Evolutionary conservation across 140 eudicot species (phyloP).

Genomic region (Erigeron philadelphicus): DNA sequence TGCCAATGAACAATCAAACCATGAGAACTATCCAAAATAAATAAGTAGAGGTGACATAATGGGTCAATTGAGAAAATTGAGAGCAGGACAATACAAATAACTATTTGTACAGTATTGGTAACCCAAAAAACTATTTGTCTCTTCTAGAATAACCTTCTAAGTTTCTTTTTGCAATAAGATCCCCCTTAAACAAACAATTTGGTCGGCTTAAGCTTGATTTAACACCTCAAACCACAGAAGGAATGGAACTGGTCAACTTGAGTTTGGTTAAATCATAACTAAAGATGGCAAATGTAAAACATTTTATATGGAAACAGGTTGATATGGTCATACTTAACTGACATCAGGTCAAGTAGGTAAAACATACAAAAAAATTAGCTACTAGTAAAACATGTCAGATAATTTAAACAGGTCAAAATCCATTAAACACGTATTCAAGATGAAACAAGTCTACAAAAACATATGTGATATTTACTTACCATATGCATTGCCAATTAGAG

Average conservation of each 20-base stretch:
- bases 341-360: not conserved
- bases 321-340: not conserved
- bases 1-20: constrained; percentile 30
- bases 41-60: not conserved
- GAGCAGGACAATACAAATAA: not conserved
- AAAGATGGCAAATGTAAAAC: not conserved
- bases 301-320: not conserved
- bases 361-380: not conserved
- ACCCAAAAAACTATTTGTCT: not conserved
- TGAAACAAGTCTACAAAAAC: constrained; percentile 4
- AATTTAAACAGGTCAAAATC: not conserved
- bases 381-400: not conserved
- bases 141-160: not conserved
- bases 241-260: not conserved
- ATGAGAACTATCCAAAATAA: constrained; percentile 13
- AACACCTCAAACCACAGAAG: not conserved
- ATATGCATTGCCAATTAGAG: constrained; percentile 77
- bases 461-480: constrained; percentile 39
- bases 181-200: not conserved
- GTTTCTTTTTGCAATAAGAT: not conserved
- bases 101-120: not conserved
- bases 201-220: not conserved
- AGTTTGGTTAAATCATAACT: not conserved
- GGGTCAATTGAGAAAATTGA: not conserved
- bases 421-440: not conserved